Evolutionary conservation across 352 stramenopile genomes (phyloP).

Genomic region (Phytophthora cactorum): DNA sequence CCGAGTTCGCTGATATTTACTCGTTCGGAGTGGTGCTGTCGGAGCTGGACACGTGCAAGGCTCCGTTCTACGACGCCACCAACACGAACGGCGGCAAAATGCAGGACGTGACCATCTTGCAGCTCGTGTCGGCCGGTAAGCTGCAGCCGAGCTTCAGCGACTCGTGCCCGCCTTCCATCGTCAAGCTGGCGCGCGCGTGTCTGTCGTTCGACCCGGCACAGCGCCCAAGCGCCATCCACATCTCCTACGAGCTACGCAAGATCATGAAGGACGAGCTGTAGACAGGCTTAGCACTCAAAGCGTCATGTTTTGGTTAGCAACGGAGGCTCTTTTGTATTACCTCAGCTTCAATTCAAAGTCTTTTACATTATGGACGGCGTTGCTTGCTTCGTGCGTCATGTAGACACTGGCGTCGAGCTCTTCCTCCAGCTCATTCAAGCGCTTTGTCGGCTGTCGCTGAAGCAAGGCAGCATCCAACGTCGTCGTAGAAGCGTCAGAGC

Average conservation of each 20-base stretch:
- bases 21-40: slow-evolving; percentile 64
- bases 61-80: slow-evolving; percentile 62
- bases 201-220: slow-evolving; percentile 67
- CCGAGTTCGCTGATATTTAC: slow-evolving; percentile 63
- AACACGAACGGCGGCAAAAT: slow-evolving; percentile 70
- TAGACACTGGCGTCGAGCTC: neutral
- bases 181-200: slow-evolving; percentile 68
- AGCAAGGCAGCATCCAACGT: neutral
- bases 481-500: neutral
- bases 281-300: slow-evolving; percentile 8
- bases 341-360: slow-evolving; percentile 28
- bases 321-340: slow-evolving; percentile 38
- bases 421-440: neutral
- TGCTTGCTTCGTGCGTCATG: neutral
- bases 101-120: slow-evolving; percentile 67
- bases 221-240: slow-evolving; percentile 75
- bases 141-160: slow-evolving; percentile 68
- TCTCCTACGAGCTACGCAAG: slow-evolving; percentile 81
- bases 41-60: slow-evolving; percentile 72
- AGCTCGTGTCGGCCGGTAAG: slow-evolving; percentile 72
- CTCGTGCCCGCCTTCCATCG: slow-evolving; percentile 53
- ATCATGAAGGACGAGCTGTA: slow-evolving; percentile 79
- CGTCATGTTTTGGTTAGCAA: slow-evolving; percentile 29
- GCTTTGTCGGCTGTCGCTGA: neutral
- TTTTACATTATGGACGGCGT: slow-evolving; percentile 20